Conservation (phyloP, 495 filamentous ascomycete species). For the Usnea hakonensis region DNA sequence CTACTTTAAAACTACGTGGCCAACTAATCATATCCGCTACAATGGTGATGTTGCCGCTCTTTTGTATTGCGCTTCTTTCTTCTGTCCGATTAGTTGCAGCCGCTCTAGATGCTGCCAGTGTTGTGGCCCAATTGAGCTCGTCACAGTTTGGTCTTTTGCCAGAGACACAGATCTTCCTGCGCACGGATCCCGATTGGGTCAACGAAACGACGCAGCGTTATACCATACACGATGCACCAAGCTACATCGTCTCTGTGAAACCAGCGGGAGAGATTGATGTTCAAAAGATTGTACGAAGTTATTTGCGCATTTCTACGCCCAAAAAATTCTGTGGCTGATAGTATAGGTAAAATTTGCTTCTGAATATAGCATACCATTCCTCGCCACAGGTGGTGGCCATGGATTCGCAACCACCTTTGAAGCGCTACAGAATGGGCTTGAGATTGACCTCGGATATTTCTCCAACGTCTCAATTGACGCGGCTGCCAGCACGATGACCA, state of each 20-base stretch:
- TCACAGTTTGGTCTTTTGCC: too few species aligned
- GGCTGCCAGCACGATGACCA: constrained; percentile 15
- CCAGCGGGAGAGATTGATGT: constrained; percentile 25
- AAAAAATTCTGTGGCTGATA: neutral
- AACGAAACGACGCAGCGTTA: constrained; percentile 19
- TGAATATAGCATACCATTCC: constrained; percentile 23
- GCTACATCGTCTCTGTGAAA: constrained; percentile 26
- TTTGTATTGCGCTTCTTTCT: too few species aligned
- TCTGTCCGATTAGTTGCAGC: too few species aligned
- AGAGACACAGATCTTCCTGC: too few species aligned
- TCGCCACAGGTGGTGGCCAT: constrained; percentile 28
- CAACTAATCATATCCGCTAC: too few species aligned
- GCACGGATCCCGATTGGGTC: too few species aligned
- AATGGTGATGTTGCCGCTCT: too few species aligned
- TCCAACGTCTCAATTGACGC: constrained; percentile 24
- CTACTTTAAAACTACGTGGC: too few species aligned
- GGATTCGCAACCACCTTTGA: constrained; percentile 25
- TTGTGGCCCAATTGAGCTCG: too few species aligned
- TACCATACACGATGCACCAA: constrained; percentile 20
- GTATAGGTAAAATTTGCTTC: constrained; percentile 22
- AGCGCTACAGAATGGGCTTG: constrained; percentile 23
- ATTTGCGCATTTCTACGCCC: constrained; percentile 2
- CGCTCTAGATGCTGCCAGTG: too few species aligned
- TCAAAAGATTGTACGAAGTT: constrained; percentile 21
- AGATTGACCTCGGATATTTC: constrained; percentile 26